Conservation (phyloP, 345 rosid species). For the Arabidopsis thaliana region TAIR10.1 NC_003075.7:14024501-14025000, state of each 20-base stretch:
- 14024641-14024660: constrained; percentile 42
- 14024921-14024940: constrained; percentile 66
- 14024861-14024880: constrained; percentile 87
- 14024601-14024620: constrained; percentile 12
- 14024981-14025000: constrained; percentile 81
- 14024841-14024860: constrained; percentile 92
- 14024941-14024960: constrained; percentile 61
- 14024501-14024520: no score
- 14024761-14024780: constrained; percentile 69
- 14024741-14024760: constrained; percentile 80
- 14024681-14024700: constrained; percentile 79
- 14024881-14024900: constrained; percentile 77
- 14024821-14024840: constrained; percentile 81
- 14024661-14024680: constrained; percentile 74
- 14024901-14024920: constrained; percentile 90
- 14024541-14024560: no score
- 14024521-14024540: no score
- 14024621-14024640: constrained; percentile 6
- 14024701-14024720: constrained; percentile 79
- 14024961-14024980: constrained; percentile 70
- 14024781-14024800: constrained; percentile 83
- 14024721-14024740: constrained; percentile 63
- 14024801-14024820: constrained; percentile 73
- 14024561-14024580: no score
- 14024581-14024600: constrained; percentile 25